Evolutionary conservation across 148 eudicot genomes (phyloP), one percentile per base, ranked within the genome.

Genomic region (Rhododendron ovatum): DNA sequence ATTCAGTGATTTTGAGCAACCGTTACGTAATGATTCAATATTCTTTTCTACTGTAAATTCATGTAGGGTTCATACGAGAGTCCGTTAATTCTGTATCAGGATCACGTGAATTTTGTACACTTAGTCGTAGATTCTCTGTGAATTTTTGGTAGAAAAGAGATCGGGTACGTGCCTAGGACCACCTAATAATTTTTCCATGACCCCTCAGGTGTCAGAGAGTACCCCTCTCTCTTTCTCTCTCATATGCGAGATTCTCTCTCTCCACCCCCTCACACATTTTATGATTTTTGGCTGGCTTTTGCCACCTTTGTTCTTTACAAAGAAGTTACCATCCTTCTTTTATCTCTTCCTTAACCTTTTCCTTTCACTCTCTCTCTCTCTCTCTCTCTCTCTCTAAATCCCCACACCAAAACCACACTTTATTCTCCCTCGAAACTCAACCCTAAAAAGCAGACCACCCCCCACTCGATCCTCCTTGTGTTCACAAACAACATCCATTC

Each of bases 361-460:
- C 85, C 37, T 30, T 88, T 82, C 83, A 67, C 81, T 86, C 37
- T 35, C 47, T 82, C 87, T 35, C n/a, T 86, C 86, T 76, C 67
- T 53, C 87, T 83, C 83, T 87, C 84, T 84, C 86, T 45, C 37
- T 87, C 87, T 82, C 82, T 53, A 30, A 12, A 4, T 74, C 88
- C 77, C 86, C 90, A 78, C 89, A 59, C 86, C 90, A 78, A 88
- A 92, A 89, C 89, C 88, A 91, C 83, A 88, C 98, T 95, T 94
- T 94, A 95, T 95, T 93, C 96, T 87, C 92, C 92, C 94, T 90
- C 85, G 87, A 92, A 89, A 71, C 91, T 91, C 93, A 87, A 75
- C 91, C 91, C 91, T 86, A 90, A 91, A 93, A 91, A 92, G 93
- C 91, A 92, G 88, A 65, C 87, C 22, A 67, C 51, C 74, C 87